Base-by-base conservation (phyloP, 768 basidiomycete genomes). In the Termitomyces sp. region DNA sequence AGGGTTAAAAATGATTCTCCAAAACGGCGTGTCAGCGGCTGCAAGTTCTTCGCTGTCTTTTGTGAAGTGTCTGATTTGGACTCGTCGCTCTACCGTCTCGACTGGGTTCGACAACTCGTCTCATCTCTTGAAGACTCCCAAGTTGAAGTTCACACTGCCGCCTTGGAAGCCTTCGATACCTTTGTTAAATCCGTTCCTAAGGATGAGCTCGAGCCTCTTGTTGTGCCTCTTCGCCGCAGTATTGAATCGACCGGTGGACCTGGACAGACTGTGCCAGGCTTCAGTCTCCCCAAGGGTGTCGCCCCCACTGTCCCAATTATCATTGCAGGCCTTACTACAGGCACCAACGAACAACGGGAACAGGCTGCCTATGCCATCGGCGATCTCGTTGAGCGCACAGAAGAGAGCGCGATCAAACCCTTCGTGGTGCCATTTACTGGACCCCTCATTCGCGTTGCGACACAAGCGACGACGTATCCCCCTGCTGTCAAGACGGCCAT, bases 391-490 rank as follows among this genome's bases (percentile, higher is more conserved):
- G 88, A 94, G 67, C 81, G 79, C 22, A 97, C 95, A 1, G 82
- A 88, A n/a, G 79, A 80, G 56, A 71, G 61, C 44, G 85, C 94
- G 0, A 90, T 98, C 80, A 97, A 96, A 69, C 90, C 94, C 0
- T 98, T 89, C 71, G 94, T 96, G 57, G 94, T 97, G 15, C 89
- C 92, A 18, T 91, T 97, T 66, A 97, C 94, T 4, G 94, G 95
- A 9, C 94, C 94, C 7, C 86, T 98, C 60, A 98, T 97, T 64
- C 88, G 94, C 63, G 93, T 96, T 40, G 93, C 93, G 3, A 94
- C 91, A 1, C 91, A 94, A 68, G 88, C 90, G 1, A 86, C 88
- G 39, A 86, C 89, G 0, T 91, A 94, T 68, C 94, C 97, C 7
- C 90, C 95, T 0, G 91, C 86, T 20, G 94, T 98, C 70, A 98